Evolutionary conservation across 345 rosid genomes (phyloP), one percentile per base, ranked within the genome.

Genomic region (Nasturtium officinale): DNA sequence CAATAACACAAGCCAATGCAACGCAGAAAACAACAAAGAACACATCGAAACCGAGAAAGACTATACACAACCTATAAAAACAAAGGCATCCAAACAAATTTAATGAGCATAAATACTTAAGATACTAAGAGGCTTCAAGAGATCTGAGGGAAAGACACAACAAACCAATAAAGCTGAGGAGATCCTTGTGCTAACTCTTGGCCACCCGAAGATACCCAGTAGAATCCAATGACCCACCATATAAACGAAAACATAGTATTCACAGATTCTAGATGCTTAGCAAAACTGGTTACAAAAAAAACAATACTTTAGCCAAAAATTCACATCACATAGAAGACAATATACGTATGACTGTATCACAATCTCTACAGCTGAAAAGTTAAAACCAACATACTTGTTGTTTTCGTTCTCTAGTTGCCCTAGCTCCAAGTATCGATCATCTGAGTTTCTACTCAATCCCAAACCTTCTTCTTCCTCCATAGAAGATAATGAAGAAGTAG

Each of bases 181-280:
- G 96, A 87, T 61, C 68, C 80, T 32, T 61, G 85, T 9, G 93
- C 87, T 82, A 95, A 78, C 71, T 78, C 72, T 81, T 89, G 96
- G 61, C 90, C 93, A 65, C 96, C 96, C 18, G 95, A 90, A 75
- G 97, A 91, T 21, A 95, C 90, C 99, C 97, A 91, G 63, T 91
- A 91, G 83, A 91, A 95, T 51, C 99, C 99, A 81, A 89, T 83
- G 82, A 89, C 83, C 99, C 99, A 95, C 99, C 99, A 95, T 69
- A 95, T 61, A 83, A 95, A 95, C 5, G 97, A 95, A 26, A 95
- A 82, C 90, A 95, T 87, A 6, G 99, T 91, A 70, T 91, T 95
- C n/a, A 89, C 97, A 58, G 99, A 89, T 71, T 90, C 99, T 72
- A 91, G 77, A 82, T 91, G 92, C 87, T 91, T 95, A 20, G 94